Evolutionary conservation across 495 filamentous ascomycete species (phyloP).

Genomic region (Penicillium argentinense): DNA sequence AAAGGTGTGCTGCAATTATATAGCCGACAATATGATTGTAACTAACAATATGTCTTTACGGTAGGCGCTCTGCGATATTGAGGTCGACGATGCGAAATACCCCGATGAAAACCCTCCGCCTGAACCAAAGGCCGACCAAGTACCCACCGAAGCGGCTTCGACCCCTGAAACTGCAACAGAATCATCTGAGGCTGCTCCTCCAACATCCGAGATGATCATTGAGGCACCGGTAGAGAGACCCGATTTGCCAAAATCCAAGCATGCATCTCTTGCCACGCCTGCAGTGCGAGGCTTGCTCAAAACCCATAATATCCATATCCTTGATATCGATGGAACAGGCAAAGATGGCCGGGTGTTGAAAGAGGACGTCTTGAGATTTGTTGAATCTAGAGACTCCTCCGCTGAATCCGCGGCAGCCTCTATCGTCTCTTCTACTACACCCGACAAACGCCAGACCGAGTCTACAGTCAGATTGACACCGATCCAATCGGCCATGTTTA

Average conservation of each 20-base stretch:
- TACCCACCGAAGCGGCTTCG: slow-evolving; percentile 20
- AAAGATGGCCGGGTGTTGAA: slow-evolving; percentile 91
- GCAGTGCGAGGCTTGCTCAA: slow-evolving; percentile 88
- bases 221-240: background rate
- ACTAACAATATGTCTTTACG: slow-evolving; percentile 8
- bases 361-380: slow-evolving; percentile 84
- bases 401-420: background rate
- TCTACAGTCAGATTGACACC: slow-evolving; percentile 64
- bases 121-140: slow-evolving; percentile 29
- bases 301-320: slow-evolving; percentile 71
- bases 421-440: slow-evolving; percentile 12
- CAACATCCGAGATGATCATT: background rate
- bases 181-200: slow-evolving; percentile 10
- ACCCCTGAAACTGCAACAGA: slow-evolving; percentile 20
- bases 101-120: slow-evolving; percentile 52
- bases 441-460: slow-evolving; percentile 58
- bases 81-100: slow-evolving; percentile 59
- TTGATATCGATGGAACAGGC: slow-evolving; percentile 77
- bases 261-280: slow-evolving; percentile 79
- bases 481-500: slow-evolving; percentile 93
- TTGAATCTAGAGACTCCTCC: slow-evolving; percentile 32
- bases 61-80: slow-evolving; percentile 54
- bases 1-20: slow-evolving; percentile 48
- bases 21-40: background rate
- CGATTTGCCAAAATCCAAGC: slow-evolving; percentile 41